Conservation (phyloP, 495 filamentous ascomycete genomes). For the Extremus antarcticus region DNA sequence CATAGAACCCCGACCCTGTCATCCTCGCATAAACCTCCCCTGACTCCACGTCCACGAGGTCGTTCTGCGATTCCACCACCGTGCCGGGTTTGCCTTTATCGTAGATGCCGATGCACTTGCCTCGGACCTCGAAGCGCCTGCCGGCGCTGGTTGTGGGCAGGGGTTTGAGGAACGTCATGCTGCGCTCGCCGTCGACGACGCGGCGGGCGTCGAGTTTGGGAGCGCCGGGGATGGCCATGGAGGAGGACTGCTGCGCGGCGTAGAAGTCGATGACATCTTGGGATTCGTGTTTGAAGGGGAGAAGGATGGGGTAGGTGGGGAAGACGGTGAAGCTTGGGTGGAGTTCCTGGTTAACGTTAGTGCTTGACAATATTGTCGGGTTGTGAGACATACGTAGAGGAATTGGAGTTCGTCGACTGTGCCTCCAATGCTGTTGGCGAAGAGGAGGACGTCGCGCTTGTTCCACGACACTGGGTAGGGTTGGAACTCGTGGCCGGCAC, state of each 20-base stretch:
- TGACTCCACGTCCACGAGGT: slow-evolving; percentile 56
- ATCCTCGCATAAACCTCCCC: slow-evolving; percentile 64
- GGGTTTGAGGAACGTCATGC: slow-evolving; percentile 64
- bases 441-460: slow-evolving; percentile 76
- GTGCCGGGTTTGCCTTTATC: slow-evolving; percentile 81
- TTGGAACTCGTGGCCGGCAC: slow-evolving; percentile 70
- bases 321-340: slow-evolving; percentile 72
- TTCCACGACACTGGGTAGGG: slow-evolving; percentile 63
- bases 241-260: slow-evolving; percentile 39
- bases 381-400: slow-evolving; percentile 53
- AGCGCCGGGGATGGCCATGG: slow-evolving; percentile 53
- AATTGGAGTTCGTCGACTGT: slow-evolving; percentile 83
- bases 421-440: slow-evolving; percentile 77
- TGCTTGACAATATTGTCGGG: neutral
- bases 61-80: slow-evolving; percentile 69
- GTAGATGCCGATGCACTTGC: slow-evolving; percentile 76
- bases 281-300: slow-evolving; percentile 70
- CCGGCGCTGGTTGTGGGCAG: slow-evolving; percentile 64
- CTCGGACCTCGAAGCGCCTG: slow-evolving; percentile 61
- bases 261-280: slow-evolving; percentile 84
- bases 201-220: slow-evolving; percentile 65
- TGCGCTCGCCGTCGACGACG: slow-evolving; percentile 77
- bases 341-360: slow-evolving; percentile 13
- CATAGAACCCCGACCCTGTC: slow-evolving; percentile 61
- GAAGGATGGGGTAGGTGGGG: slow-evolving; percentile 75